Conservation (phyloP, 352 stramenopile genomes). For the Phytopythium vexans region DNA sequence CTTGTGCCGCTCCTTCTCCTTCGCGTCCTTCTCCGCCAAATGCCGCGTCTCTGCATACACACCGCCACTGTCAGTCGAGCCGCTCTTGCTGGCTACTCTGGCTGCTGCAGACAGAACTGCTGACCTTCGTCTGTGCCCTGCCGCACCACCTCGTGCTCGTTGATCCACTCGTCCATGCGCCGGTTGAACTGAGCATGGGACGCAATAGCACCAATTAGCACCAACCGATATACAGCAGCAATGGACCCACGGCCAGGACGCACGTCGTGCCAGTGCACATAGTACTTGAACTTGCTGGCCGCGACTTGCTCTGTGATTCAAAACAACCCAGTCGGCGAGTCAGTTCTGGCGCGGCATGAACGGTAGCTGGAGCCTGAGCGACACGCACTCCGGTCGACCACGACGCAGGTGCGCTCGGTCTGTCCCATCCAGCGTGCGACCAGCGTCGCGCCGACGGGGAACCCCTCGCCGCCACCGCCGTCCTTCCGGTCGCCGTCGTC, state of each 20-base stretch:
- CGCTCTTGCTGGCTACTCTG: not conserved
- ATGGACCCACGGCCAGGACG: not conserved
- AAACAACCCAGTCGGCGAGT: constrained; percentile 1
- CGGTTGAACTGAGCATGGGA: constrained; percentile 62
- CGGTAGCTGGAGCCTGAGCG: not conserved
- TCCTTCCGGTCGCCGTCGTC: constrained; percentile 7
- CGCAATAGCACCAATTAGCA: not conserved
- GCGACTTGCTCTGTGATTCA: constrained; percentile 35
- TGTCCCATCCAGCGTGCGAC: constrained; percentile 75
- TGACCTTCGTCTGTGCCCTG: constrained; percentile 60
- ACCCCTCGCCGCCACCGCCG: constrained; percentile 26
- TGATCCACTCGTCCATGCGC: constrained; percentile 89
- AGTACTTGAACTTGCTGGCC: constrained; percentile 78
- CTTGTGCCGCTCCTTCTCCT: constrained; percentile 67
- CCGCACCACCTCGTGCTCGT: constrained; percentile 75
- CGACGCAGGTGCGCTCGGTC: constrained; percentile 72
- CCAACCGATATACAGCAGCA: not conserved
- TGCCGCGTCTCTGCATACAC: constrained; percentile 42
- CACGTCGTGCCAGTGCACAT: constrained; percentile 84
- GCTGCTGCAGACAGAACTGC: not conserved
- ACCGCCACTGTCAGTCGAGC: not conserved
- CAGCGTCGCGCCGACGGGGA: constrained; percentile 55
- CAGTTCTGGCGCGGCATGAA: not conserved
- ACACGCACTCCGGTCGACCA: constrained; percentile 71
- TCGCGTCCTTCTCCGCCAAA: constrained; percentile 72